phyloP scores from a whole-genome alignment of 169 alveolate genomes.

The Cryptosporidium bovis region DNA sequence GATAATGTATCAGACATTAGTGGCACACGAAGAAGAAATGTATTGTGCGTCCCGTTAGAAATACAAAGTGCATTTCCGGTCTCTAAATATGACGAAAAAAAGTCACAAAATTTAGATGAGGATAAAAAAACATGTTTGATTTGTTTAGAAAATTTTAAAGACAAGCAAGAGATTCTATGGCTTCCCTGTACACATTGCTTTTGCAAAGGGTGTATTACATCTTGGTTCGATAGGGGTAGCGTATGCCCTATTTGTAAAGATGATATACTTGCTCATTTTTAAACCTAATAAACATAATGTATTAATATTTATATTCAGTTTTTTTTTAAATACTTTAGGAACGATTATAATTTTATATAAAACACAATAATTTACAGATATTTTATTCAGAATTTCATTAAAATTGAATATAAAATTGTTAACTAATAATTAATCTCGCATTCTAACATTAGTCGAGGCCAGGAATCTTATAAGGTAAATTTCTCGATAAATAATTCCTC shows the following conservation, averaged over 20 bases:
- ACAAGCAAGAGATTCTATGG: conserved; percentile 77
- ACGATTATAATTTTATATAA: not conserved
- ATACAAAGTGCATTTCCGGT: conserved; percentile 53
- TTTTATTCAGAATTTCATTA: too few species aligned
- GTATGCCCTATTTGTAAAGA: conserved; percentile 82
- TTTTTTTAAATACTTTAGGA: not conserved
- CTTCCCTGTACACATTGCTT: conserved; percentile 81
- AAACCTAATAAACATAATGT: not conserved
- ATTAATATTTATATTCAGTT: not conserved
- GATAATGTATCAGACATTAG: not conserved
- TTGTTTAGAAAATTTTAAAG: conserved; percentile 79
- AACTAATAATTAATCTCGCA: not conserved
- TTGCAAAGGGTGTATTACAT: conserved; percentile 78
- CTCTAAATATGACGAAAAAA: conserved; percentile 20
- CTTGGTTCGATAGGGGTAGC: conserved; percentile 79
- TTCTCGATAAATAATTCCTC: conserved; percentile 7
- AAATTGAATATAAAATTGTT: too few species aligned
- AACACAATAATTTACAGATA: too few species aligned
- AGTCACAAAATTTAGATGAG: conserved; percentile 63
- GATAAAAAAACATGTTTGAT: conserved; percentile 77
- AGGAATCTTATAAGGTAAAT: conserved; percentile 14
- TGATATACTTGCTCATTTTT: conserved; percentile 75
- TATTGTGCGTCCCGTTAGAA: conserved; percentile 6
- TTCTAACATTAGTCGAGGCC: conserved; percentile 8
- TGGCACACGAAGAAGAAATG: not conserved